These are phyloP conservation scores for Penicillium crystallinum DNA, from an alignment of 495 filamentous ascomycete species.

Conservation along the genomic window DNA sequence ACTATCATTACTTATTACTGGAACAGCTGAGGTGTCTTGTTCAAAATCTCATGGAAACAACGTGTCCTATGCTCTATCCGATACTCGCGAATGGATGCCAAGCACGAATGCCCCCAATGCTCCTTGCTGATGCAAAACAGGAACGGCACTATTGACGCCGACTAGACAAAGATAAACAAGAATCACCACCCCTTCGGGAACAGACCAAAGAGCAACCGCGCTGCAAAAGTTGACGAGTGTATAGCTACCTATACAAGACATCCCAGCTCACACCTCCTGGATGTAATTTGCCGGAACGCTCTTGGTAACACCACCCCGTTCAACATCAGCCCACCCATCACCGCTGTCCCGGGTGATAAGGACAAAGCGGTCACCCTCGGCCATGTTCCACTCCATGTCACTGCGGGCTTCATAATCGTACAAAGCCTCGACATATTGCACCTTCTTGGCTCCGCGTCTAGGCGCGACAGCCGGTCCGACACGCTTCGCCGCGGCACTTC, in stretches of 20 bases:
- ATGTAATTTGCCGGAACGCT: conserved; percentile 95
- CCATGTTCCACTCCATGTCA: conserved; percentile 84
- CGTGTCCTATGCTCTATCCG: conserved; percentile 3
- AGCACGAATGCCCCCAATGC: conserved; percentile 10
- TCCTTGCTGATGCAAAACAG: conserved; percentile 23
- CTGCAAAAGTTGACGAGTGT: not conserved
- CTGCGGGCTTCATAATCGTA: conserved; percentile 87
- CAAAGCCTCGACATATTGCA: conserved; percentile 89
- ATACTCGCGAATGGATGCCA: conserved; percentile 5
- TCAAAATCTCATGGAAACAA: not conserved
- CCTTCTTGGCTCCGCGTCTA: conserved; percentile 84
- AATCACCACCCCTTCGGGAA: not conserved
- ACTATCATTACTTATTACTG: no score
- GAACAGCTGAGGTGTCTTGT: no score
- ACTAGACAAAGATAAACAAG: conserved; percentile 4
- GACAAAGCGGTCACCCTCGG: conserved; percentile 87
- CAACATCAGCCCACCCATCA: conserved; percentile 96
- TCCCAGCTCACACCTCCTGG: conserved; percentile 54
- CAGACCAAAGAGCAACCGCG: no score
- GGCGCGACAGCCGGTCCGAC: conserved; percentile 92
- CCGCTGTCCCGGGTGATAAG: conserved; percentile 77
- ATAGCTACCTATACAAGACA: conserved; percentile 8
- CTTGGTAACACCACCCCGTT: conserved; percentile 81
- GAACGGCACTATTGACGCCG: conserved; percentile 9
- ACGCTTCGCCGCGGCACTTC: conserved; percentile 60